A percentile compares a stretch with the other conserved stretches of the same genome.
These are phyloP conservation scores for Theobroma cacao DNA, from an alignment of 345 rosid species.

Conservation along the genomic window DNA sequence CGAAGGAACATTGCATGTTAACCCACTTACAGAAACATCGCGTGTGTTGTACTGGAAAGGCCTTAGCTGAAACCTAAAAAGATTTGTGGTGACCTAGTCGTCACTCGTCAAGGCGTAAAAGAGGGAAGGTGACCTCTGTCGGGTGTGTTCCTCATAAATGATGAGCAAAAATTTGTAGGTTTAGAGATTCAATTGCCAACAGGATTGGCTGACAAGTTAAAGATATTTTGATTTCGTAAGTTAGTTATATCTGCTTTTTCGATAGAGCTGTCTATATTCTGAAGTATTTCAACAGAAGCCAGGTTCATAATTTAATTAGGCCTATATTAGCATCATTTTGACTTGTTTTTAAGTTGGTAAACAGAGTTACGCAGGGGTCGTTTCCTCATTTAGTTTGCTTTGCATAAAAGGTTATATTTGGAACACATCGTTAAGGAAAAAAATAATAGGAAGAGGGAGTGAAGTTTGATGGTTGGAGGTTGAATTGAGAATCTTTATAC, in stretches of 20 bases:
- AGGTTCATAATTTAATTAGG: neutral
- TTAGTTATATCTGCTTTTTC: neutral
- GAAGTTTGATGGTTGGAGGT: neutral
- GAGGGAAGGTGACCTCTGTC: neutral
- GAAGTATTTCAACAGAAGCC: neutral
- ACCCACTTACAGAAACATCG: neutral
- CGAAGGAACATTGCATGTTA: slow-evolving; percentile 7
- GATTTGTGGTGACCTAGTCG: neutral
- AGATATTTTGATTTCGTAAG: neutral
- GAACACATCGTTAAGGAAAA: neutral
- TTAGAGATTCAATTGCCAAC: neutral
- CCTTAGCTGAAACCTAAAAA: neutral
- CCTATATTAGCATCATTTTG: neutral
- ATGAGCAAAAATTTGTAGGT: neutral
- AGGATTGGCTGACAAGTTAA: neutral
- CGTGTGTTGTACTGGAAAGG: neutral
- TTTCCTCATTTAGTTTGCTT: neutral
- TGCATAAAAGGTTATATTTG: neutral
- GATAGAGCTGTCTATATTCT: neutral
- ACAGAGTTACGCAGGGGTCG: neutral
- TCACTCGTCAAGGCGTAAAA: neutral
- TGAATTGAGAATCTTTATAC: neutral
- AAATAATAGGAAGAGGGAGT: no score
- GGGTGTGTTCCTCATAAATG: neutral
- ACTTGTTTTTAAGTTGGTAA: neutral